A percentile compares a stretch with the other conserved stretches of the same genome.
Conservation (phyloP, 805 yeast genomes). For the Candida coquimbonensis region DNA sequence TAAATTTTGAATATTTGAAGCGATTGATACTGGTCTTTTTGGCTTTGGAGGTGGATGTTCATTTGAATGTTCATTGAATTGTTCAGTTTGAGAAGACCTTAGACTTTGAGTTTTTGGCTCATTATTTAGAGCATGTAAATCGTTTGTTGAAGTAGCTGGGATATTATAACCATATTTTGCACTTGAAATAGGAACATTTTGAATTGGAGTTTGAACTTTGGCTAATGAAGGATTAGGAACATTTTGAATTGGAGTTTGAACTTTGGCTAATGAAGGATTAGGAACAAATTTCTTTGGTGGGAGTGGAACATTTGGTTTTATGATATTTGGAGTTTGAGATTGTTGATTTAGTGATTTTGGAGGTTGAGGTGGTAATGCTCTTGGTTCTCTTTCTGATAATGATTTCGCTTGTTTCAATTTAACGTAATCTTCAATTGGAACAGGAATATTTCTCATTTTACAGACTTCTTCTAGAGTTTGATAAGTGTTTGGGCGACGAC, state of each 20-base stretch:
- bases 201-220: slow-evolving; percentile 4
- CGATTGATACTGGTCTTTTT: slow-evolving; percentile 14
- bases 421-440: slow-evolving; percentile 33
- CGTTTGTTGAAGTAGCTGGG: slow-evolving; percentile 4
- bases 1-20: slow-evolving; percentile 9
- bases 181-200: slow-evolving; percentile 5
- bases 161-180: slow-evolving; percentile 2
- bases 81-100: slow-evolving; percentile 4
- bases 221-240: background rate
- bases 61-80: slow-evolving; percentile 4
- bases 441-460: slow-evolving; percentile 46
- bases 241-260: slow-evolving; percentile 5
- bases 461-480: slow-evolving; percentile 67
- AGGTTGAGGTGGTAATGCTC: background rate
- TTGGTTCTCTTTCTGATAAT: slow-evolving; percentile 1
- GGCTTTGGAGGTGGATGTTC: slow-evolving; percentile 12
- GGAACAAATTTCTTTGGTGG: background rate
- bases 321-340: background rate
- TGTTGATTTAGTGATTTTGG: slow-evolving; percentile 1
- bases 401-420: slow-evolving; percentile 19
- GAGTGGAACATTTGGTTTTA: background rate
- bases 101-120: background rate
- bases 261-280: background rate
- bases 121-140: slow-evolving; percentile 2
- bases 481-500: slow-evolving; percentile 64